Evolutionary conservation across 2,329 filamentous ascomycete species (phyloP).

Genomic region (Neoscytalidium dimidiatum): DNA sequence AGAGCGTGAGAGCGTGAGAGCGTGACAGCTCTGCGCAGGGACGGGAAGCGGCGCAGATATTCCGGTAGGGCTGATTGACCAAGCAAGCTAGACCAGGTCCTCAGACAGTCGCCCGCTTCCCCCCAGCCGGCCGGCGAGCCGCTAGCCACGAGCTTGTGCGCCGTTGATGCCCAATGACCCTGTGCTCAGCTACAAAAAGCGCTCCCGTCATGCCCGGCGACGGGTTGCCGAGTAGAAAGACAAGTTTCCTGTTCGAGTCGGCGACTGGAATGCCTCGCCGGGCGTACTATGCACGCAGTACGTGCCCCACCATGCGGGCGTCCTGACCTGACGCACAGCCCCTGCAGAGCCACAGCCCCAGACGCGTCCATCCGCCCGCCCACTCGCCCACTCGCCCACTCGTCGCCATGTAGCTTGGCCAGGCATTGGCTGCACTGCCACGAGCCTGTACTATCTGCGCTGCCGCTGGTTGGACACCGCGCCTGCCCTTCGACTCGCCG

Average conservation of each 20-base stretch:
- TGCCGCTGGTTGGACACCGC: background rate
- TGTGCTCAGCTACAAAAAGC: background rate
- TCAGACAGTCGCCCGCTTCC: background rate
- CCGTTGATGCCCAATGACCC: background rate
- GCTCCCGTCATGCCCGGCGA: background rate
- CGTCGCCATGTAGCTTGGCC: slow-evolving; percentile 1
- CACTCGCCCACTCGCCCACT: background rate
- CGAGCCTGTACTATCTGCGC: background rate
- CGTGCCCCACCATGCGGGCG: background rate
- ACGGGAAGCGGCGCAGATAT: background rate
- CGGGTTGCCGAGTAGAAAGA: background rate
- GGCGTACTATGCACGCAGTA: background rate
- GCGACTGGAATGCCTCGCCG: background rate
- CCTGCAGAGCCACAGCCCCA: background rate
- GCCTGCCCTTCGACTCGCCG: background rate
- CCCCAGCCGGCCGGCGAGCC: background rate
- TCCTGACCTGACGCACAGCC: background rate
- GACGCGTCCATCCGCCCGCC: background rate
- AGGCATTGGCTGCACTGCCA: slow-evolving; percentile 1
- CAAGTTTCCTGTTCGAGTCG: background rate
- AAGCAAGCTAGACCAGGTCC: background rate
- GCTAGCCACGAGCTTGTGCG: background rate
- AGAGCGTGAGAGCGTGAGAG: too few relatives aligned
- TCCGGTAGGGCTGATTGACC: background rate
- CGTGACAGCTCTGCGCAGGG: too few relatives aligned